Conservation (phyloP, 228 moss, liverwort and hornwort species). For the Sphagnum magellanicum region DNA sequence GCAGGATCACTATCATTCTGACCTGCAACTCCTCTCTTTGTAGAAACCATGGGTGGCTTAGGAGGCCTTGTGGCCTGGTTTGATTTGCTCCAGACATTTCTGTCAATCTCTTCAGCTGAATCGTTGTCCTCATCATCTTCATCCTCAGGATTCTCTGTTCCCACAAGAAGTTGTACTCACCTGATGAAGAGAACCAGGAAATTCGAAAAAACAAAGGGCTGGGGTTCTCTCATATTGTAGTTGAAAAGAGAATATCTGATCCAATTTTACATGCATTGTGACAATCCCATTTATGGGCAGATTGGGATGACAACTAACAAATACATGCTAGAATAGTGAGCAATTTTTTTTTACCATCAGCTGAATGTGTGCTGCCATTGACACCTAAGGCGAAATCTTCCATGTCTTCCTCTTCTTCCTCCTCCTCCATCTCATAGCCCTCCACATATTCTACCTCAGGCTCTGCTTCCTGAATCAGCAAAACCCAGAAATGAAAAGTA, state of each 20-base stretch:
- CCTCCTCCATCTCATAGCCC: conserved; percentile 89
- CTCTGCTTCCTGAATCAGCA: conserved; percentile 47
- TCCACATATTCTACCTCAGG: conserved; percentile 87
- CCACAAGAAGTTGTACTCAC: too few species aligned
- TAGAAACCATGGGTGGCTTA: conserved; percentile 15
- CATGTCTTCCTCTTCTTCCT: conserved; percentile 48
- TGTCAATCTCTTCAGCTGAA: conserved; percentile 22
- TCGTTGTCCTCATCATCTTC: conserved; percentile 26
- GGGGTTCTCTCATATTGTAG: too few species aligned
- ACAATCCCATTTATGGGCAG: too few species aligned
- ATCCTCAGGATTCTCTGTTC: too few species aligned
- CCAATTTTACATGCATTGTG: too few species aligned
- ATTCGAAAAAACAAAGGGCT: too few species aligned
- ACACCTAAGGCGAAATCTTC: conserved; percentile 71
- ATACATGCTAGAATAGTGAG: too few species aligned
- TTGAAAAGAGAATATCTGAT: too few species aligned
- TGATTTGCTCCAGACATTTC: conserved; percentile 5
- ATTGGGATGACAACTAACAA: too few species aligned
- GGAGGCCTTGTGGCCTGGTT: conserved; percentile 8
- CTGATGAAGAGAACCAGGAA: too few species aligned
- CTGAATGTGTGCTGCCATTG: conserved; percentile 41
- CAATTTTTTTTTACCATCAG: conserved; percentile 15
- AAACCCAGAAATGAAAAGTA: background rate
- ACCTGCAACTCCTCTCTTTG: conserved; percentile 23
- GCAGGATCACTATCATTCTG: conserved; percentile 13